phyloP scores from a whole-genome alignment of 2,329 filamentous ascomycete species.

The Microthyrium microscopicum region DNA sequence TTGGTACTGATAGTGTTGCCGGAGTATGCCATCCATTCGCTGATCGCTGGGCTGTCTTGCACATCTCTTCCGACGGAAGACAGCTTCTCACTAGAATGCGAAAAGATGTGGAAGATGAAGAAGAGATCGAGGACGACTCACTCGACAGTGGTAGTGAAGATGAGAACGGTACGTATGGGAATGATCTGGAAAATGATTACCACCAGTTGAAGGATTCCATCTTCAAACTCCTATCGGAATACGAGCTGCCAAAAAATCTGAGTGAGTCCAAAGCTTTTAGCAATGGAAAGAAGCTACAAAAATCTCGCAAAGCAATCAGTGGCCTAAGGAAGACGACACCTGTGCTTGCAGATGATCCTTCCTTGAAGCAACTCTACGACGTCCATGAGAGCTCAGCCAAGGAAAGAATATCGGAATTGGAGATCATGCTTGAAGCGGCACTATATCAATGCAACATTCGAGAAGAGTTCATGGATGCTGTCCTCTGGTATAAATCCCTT shows the following conservation, averaged over 20 bases:
- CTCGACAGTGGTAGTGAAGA: conserved; percentile 31
- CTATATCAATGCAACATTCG: conserved; percentile 61
- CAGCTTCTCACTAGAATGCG: conserved; percentile 54
- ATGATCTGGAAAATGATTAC: conserved; percentile 61
- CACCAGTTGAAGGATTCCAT: conserved; percentile 69
- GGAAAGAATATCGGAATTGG: conserved; percentile 34
- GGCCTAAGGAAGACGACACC: conserved; percentile 3
- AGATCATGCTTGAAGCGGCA: conserved; percentile 61
- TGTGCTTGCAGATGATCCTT: conserved; percentile 14
- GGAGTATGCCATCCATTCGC: conserved; percentile 63
- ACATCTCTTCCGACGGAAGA: conserved; percentile 58
- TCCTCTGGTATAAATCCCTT: conserved; percentile 71
- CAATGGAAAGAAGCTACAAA: conserved; percentile 43
- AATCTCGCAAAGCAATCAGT: conserved; percentile 28
- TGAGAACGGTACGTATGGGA: conserved; percentile 26
- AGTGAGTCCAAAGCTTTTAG: conserved; percentile 48
- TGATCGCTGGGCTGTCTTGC: conserved; percentile 69
- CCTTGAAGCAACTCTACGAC: conserved; percentile 21
- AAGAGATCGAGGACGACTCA: conserved; percentile 45
- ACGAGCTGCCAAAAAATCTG: conserved; percentile 55
- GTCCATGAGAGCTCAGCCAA: conserved; percentile 15
- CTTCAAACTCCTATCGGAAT: conserved; percentile 64
- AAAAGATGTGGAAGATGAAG: conserved; percentile 47
- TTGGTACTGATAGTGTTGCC: conserved; percentile 47
- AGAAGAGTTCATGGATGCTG: conserved; percentile 68